Evolutionary conservation across 805 yeast species (phyloP).

Genomic region (Pichia membranifaciens): DNA sequence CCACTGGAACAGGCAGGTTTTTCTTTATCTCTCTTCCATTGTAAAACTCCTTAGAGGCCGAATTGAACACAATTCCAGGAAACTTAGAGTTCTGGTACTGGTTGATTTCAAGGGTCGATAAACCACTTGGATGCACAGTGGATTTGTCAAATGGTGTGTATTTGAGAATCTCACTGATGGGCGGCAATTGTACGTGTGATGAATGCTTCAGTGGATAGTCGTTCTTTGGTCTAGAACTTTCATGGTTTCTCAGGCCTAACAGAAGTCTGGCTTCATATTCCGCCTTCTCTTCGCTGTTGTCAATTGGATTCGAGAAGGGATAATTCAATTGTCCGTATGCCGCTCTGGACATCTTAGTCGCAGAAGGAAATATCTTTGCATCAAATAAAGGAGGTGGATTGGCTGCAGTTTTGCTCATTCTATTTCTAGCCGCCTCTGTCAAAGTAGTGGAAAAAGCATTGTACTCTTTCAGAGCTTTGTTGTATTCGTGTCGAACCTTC

Average conservation of each 20-base stretch:
- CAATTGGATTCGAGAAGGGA: constrained; percentile 1
- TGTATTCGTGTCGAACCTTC: constrained; percentile 38
- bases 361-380: constrained; percentile 11
- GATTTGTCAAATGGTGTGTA: constrained; percentile 16
- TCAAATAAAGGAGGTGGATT: constrained; percentile 4
- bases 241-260: background rate
- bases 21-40: constrained; percentile 8
- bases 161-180: constrained; percentile 16
- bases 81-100: constrained; percentile 8
- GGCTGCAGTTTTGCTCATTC: background rate
- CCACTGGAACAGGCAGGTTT: background rate
- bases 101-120: constrained; percentile 10
- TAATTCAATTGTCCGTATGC: constrained; percentile 19
- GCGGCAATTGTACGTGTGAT: constrained; percentile 20
- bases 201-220: constrained; percentile 10
- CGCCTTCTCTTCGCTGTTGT: background rate
- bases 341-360: constrained; percentile 18
- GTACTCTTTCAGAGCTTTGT: constrained; percentile 34
- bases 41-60: constrained; percentile 9
- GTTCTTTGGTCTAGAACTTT: constrained; percentile 18
- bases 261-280: constrained; percentile 4
- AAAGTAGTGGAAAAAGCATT: constrained; percentile 30
- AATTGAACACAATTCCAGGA: constrained; percentile 9
- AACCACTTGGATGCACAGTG: constrained; percentile 18
- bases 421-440: constrained; percentile 3